Percentiles rank a stretch among this genome's conserved stretches.
Conservation (phyloP, 805 yeast genomes). For the Pichia paraexigua region DNA sequence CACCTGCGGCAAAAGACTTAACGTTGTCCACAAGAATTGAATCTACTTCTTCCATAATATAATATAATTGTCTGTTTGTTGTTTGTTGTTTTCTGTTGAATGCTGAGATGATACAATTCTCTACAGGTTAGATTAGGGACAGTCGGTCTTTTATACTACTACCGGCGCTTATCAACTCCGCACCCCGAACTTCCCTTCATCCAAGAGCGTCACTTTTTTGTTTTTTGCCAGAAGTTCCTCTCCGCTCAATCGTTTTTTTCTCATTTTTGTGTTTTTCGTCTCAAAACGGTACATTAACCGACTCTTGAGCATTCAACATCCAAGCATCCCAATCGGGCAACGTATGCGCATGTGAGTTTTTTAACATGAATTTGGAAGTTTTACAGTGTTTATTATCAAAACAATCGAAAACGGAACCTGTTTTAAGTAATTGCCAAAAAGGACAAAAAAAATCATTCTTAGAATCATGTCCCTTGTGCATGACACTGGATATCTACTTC, state of each 20-base stretch:
- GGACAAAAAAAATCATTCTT: too few species aligned
- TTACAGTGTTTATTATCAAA: too few species aligned
- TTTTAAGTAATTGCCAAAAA: too few species aligned
- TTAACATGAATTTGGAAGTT: too few species aligned
- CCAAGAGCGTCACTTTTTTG: neutral
- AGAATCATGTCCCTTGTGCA: neutral
- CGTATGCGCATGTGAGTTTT: too few species aligned
- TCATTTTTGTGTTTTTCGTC: too few species aligned
- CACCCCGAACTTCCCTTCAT: neutral
- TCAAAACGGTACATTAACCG: too few species aligned
- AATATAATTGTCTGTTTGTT: neutral
- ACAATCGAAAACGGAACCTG: neutral
- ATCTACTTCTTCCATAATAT: constrained; percentile 24
- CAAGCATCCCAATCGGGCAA: too few species aligned
- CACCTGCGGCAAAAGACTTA: constrained; percentile 87
- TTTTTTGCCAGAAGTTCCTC: neutral
- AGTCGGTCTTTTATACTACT: neutral
- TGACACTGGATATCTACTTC: neutral
- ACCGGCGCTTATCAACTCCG: neutral
- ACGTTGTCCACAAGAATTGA: constrained; percentile 60
- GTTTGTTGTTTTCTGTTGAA: neutral
- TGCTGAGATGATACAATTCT: neutral
- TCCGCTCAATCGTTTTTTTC: neutral
- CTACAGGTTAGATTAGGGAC: too few species aligned
- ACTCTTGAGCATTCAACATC: too few species aligned